Percentiles rank a stretch among this genome's conserved stretches.
These are phyloP conservation scores for Colletotrichum eleusines DNA, from an alignment of 2,329 filamentous ascomycete species.

Conservation along the genomic window DNA sequence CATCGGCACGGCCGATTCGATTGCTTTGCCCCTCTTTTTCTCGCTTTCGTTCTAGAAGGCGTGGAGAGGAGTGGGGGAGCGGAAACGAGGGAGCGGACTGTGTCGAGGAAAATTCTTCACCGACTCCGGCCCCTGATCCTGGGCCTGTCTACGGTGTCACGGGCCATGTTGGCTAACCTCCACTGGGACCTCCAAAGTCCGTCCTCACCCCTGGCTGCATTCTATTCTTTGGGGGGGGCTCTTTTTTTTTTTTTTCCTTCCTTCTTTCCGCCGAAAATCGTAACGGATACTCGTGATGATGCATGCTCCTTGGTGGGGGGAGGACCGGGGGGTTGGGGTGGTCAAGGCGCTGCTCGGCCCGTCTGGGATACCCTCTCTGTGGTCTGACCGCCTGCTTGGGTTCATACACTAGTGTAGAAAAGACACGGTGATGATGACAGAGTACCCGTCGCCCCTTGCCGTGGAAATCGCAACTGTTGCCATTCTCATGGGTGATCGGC, in stretches of 20 bases:
- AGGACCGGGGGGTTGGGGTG: background rate
- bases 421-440: background rate
- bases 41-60: constrained; percentile 1
- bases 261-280: background rate
- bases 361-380: background rate
- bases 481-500: too few relatives aligned
- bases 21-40: background rate
- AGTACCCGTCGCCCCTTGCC: background rate
- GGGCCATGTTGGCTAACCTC: background rate
- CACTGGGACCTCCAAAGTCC: background rate
- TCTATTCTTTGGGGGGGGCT: background rate
- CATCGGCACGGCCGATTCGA: constrained; percentile 3
- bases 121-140: constrained; percentile 7
- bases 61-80: background rate
- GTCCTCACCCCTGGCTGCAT: background rate
- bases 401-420: background rate
- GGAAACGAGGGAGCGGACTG: background rate
- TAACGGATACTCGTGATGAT: background rate
- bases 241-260: too few relatives aligned
- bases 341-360: background rate
- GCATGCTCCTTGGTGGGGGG: background rate
- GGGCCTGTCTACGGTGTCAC: background rate
- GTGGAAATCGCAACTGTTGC: too few relatives aligned
- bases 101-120: constrained; percentile 6
- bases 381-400: background rate